These are phyloP conservation scores for Annona cherimola DNA, from an alignment of 164 flowering plant genomes.

Conservation along the genomic window DNA sequence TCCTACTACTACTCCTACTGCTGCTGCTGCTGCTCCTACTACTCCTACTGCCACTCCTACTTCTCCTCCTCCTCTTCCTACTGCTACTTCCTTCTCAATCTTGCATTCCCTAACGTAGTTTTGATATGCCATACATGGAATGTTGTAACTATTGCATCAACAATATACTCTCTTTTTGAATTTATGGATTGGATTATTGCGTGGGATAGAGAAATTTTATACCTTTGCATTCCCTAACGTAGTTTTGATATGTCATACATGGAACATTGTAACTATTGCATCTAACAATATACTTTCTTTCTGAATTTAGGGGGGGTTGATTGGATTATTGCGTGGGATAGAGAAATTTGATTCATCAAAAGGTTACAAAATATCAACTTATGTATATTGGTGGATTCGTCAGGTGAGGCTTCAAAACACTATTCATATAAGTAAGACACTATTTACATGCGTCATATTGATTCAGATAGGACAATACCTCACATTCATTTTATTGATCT, in stretches of 20 bases:
- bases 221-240: too few species aligned
- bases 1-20: too few species aligned
- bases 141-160: background rate
- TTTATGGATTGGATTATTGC: slow-evolving; percentile 83
- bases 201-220: slow-evolving; percentile 98
- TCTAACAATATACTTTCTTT: background rate
- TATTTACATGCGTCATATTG: too few species aligned
- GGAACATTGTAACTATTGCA: background rate
- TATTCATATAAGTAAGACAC: too few species aligned
- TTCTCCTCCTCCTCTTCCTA: too few species aligned
- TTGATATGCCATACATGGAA: background rate
- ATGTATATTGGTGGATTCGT: slow-evolving; percentile 99
- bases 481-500: too few species aligned
- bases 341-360: slow-evolving; percentile 97
- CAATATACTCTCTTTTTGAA: background rate
- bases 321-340: slow-evolving; percentile 90
- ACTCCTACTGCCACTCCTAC: too few species aligned
- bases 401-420: slow-evolving; percentile 60
- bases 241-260: background rate
- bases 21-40: too few species aligned
- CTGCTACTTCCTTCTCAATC: too few species aligned
- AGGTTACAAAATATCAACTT: slow-evolving; percentile 91
- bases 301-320: slow-evolving; percentile 69
- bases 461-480: too few species aligned
- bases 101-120: too few species aligned